phyloP scores from a whole-genome alignment of 1,139 yeast species.

The Suhomyces maxii region DNA sequence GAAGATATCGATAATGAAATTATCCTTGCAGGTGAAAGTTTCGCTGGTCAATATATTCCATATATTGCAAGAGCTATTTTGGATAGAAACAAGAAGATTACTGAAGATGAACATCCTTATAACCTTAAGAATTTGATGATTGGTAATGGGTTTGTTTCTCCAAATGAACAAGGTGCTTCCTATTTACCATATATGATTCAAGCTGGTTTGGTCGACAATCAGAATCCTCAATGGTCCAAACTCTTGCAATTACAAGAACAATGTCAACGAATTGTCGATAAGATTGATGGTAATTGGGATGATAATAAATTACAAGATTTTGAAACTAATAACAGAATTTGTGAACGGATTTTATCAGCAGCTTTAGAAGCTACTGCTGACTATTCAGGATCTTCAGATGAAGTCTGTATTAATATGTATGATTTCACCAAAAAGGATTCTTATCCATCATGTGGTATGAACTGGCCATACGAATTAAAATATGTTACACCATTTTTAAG shows the following conservation, averaged over 20 bases:
- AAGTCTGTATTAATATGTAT: conserved; percentile 77
- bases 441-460: conserved; percentile 87
- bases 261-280: conserved; percentile 57
- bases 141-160: conserved; percentile 98
- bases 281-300: conserved; percentile 26
- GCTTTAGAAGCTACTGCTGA: conserved; percentile 42
- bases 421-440: conserved; percentile 71
- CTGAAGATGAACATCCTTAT: conserved; percentile 22
- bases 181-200: conserved; percentile 72
- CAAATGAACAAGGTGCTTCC: conserved; percentile 78
- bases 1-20: conserved; percentile 65
- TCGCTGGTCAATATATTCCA: conserved; percentile 96
- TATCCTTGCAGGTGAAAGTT: conserved; percentile 90
- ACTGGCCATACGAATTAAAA: conserved; percentile 84
- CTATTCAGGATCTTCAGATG: conserved; percentile 23
- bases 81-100: conserved; percentile 39
- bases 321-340: conserved; percentile 39
- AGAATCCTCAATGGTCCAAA: conserved; percentile 38
- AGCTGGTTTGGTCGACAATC: conserved; percentile 51
- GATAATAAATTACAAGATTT: conserved; percentile 23
- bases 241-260: conserved; percentile 54
- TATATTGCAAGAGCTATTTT: conserved; percentile 70
- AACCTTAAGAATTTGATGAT: conserved; percentile 70
- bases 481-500: conserved; percentile 62
- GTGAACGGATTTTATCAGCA: conserved; percentile 49